These are phyloP conservation scores for Stachybotrys chlorohalonatus DNA, from an alignment of 2,329 filamentous ascomycete species.

Conservation along the genomic window DNA sequence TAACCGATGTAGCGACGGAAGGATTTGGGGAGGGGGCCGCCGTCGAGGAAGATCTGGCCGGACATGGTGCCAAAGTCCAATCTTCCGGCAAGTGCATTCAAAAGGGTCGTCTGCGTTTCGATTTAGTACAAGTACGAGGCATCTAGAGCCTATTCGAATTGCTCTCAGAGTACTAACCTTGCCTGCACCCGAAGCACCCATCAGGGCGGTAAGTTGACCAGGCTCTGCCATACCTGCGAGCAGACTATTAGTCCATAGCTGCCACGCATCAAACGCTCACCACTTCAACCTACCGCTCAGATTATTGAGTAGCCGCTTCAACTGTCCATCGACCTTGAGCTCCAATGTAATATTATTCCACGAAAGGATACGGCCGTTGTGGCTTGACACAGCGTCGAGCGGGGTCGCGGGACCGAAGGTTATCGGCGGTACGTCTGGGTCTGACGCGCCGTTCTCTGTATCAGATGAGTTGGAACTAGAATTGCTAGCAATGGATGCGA, in stretches of 20 bases:
- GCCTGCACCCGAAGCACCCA: neutral
- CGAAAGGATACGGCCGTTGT: neutral
- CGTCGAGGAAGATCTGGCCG: conserved; percentile 59
- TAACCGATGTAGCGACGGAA: conserved; percentile 82
- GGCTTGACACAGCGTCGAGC: neutral
- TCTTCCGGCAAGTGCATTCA: neutral
- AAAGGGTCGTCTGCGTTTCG: neutral
- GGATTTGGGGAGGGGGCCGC: conserved; percentile 55
- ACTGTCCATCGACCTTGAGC: neutral
- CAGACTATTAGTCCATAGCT: neutral
- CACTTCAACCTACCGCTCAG: neutral
- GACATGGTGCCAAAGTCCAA: conserved; percentile 58
- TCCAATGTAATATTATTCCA: neutral
- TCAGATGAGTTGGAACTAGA: neutral
- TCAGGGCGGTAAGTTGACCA: neutral
- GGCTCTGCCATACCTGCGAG: neutral
- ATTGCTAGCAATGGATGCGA: neutral
- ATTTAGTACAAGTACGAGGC: neutral
- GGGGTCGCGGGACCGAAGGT: neutral
- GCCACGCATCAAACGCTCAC: neutral
- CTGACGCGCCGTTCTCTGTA: neutral
- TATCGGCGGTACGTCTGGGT: neutral
- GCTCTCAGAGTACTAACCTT: neutral
- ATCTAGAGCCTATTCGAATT: no score
- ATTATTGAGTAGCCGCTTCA: neutral